Evolutionary conservation across 23 red algal species (phyloP).

Genomic region (Chondrus crispus): DNA sequence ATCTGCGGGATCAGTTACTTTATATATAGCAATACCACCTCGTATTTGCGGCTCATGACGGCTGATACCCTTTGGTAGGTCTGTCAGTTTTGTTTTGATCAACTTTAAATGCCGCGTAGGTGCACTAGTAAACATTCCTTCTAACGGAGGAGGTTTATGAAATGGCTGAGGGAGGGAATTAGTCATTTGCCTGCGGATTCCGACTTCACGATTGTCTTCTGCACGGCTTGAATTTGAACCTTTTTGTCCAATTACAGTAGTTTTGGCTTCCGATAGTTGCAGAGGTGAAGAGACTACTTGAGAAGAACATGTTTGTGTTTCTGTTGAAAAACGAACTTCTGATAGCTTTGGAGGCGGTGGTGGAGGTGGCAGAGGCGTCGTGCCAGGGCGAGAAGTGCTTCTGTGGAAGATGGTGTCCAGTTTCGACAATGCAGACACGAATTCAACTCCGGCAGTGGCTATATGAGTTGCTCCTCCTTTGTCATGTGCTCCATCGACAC

Average conservation of each 20-base stretch:
- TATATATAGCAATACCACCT: constrained; percentile 45
- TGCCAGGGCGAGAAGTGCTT: neutral
- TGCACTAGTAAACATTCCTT: constrained; percentile 43
- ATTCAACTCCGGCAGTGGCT: constrained; percentile 31
- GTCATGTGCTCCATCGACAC: constrained; percentile 18
- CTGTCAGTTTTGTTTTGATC: constrained; percentile 51
- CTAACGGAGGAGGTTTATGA: constrained; percentile 23
- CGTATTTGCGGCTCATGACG: constrained; percentile 50
- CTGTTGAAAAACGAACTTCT: too few relatives aligned
- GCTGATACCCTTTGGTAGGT: constrained; percentile 34
- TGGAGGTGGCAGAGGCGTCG: constrained; percentile 20
- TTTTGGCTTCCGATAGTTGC: neutral
- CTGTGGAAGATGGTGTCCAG: constrained; percentile 40
- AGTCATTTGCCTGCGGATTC: too few relatives aligned
- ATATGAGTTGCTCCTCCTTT: neutral
- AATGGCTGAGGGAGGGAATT: neutral
- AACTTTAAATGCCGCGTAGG: constrained; percentile 46
- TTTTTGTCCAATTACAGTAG: neutral
- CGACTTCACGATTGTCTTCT: neutral
- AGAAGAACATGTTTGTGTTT: too few relatives aligned
- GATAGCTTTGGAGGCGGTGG: constrained; percentile 2
- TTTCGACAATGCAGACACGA: constrained; percentile 32
- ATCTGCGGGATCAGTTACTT: constrained; percentile 6
- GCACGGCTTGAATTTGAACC: neutral
- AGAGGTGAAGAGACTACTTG: neutral